Conservation (phyloP, 1,284 basidiomycete genomes). For the Rhizoctonia solani region DNA sequence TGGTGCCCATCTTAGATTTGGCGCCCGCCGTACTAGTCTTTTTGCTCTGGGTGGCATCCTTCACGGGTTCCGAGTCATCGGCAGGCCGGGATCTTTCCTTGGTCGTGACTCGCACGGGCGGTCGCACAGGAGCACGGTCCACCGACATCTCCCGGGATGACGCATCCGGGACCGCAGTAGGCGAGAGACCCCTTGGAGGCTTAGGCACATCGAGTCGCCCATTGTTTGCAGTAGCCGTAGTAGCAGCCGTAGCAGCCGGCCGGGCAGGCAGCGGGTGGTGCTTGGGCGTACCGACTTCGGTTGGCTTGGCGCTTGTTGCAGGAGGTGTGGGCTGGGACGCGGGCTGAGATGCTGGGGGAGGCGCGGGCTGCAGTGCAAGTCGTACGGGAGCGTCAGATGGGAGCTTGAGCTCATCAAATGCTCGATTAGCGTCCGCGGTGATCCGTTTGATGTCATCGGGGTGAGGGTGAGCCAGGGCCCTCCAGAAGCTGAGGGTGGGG, state of each 20-base stretch:
- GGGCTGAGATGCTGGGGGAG: slow-evolving; percentile 1
- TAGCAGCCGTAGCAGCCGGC: background rate
- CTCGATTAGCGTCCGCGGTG: slow-evolving; percentile 24
- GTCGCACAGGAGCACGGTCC: background rate
- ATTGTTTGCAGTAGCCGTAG: background rate
- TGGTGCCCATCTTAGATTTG: slow-evolving; percentile 2
- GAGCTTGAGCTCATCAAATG: slow-evolving; percentile 29
- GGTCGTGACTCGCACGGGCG: background rate
- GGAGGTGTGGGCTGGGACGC: slow-evolving; percentile 7
- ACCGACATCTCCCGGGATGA: slow-evolving; percentile 6
- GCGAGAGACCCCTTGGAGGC: slow-evolving; percentile 11
- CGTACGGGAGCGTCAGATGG: slow-evolving; percentile 13
- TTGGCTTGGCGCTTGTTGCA: background rate
- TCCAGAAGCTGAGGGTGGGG: slow-evolving; percentile 5
- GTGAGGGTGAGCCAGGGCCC: slow-evolving; percentile 16
- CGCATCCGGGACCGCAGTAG: background rate
- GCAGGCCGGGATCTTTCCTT: slow-evolving; percentile 12
- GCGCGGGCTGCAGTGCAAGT: slow-evolving; percentile 3
- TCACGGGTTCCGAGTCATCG: background rate
- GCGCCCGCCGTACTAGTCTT: background rate
- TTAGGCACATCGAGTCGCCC: slow-evolving; percentile 5
- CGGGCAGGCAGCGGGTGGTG: slow-evolving; percentile 28
- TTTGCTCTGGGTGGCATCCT: background rate
- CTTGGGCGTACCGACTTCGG: background rate
- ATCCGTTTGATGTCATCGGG: slow-evolving; percentile 28